These are phyloP conservation scores for Ophiocordyceps camponoti-leonardi DNA, from an alignment of 2,329 filamentous ascomycete genomes.

Conservation along the genomic window DNA sequence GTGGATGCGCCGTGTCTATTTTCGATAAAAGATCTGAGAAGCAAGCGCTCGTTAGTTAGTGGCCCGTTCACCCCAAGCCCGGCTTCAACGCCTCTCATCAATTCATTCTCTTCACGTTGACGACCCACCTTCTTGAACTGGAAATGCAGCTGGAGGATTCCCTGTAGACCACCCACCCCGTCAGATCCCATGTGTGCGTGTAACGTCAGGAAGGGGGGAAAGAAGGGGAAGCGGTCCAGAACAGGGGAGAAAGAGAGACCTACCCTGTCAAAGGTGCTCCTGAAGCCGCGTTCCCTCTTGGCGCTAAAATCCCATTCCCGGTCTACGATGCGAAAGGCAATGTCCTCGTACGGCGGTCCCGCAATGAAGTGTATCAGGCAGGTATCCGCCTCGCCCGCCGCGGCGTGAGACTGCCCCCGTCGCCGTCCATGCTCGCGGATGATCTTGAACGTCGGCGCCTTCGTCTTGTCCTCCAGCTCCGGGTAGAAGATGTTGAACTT, in stretches of 20 bases:
- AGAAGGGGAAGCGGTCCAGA: no score
- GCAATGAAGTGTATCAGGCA: slow-evolving; percentile 93
- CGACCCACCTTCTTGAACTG: slow-evolving; percentile 81
- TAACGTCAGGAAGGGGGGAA: not conserved
- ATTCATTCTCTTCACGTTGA: no score
- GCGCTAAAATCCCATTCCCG: slow-evolving; percentile 98
- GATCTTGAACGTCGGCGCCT: slow-evolving; percentile 90
- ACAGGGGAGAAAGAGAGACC: not conserved
- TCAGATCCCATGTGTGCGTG: not conserved
- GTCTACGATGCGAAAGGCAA: slow-evolving; percentile 93
- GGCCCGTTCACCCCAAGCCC: not conserved
- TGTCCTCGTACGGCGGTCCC: slow-evolving; percentile 88
- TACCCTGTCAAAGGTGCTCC: slow-evolving; percentile 93
- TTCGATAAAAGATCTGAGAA: slow-evolving; percentile 3
- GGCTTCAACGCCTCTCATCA: not conserved
- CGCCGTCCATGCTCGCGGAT: slow-evolving; percentile 82
- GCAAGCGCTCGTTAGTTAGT: no score
- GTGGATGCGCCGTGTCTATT: slow-evolving; percentile 1
- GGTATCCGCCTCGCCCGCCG: slow-evolving; percentile 90
- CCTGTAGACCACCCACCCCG: slow-evolving; percentile 3
- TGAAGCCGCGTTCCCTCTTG: slow-evolving; percentile 86
- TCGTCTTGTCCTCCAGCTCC: slow-evolving; percentile 85
- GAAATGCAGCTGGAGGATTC: slow-evolving; percentile 85
- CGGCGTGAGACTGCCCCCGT: slow-evolving; percentile 80
- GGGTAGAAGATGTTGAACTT: slow-evolving; percentile 99